Conservation (phyloP, 2,329 filamentous ascomycete genomes). For the Fusarium marasasianum region DNA sequence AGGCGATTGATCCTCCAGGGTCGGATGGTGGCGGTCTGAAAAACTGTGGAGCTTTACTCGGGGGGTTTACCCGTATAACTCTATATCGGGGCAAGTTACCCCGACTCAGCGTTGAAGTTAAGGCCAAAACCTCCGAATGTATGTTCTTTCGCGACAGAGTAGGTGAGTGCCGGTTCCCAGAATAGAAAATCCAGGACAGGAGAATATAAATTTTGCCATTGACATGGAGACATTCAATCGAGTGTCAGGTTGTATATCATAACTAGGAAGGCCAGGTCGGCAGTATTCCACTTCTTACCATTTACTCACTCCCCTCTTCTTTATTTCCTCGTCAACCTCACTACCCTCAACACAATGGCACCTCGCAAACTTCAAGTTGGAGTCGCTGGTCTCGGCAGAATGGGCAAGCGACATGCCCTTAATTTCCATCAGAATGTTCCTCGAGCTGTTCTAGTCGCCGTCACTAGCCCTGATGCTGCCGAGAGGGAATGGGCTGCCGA, state of each 20-base stretch:
- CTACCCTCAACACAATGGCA: conserved; percentile 4
- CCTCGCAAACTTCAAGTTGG: conserved; percentile 52
- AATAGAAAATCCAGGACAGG: fast-evolving
- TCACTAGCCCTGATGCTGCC: conserved; percentile 55
- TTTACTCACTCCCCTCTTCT: not conserved
- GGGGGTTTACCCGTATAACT: fast-evolving
- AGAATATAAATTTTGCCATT: not conserved
- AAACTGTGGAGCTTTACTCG: not conserved
- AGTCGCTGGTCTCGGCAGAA: conserved; percentile 60
- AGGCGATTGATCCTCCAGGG: not conserved
- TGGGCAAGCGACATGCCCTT: conserved; percentile 61
- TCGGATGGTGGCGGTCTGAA: not conserved
- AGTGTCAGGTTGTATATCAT: not conserved
- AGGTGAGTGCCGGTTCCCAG: not conserved
- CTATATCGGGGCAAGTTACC: not conserved
- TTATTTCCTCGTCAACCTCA: not conserved
- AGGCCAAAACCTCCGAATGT: not conserved
- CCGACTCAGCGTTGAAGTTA: fast-evolving
- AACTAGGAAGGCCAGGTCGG: not conserved
- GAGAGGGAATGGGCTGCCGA: conserved; percentile 57
- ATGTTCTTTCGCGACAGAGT: not conserved
- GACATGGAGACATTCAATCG: not conserved
- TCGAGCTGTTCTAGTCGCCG: conserved; percentile 60
- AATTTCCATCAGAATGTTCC: conserved; percentile 58
- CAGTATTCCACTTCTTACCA: not conserved